phyloP scores from a whole-genome alignment of 1,139 yeast species.

The Spathaspora jeffriesii region DNA sequence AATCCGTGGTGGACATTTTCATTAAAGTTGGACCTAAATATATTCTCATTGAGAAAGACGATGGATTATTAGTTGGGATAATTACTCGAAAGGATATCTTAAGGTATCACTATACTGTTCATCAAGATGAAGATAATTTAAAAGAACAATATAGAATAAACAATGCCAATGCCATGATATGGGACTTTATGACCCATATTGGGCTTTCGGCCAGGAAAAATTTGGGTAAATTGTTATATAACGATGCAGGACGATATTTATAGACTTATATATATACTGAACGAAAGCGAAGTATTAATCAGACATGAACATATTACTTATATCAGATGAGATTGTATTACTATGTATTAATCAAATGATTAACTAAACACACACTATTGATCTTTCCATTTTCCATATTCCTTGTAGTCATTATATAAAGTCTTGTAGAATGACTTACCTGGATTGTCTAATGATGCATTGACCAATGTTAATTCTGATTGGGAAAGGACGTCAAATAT shows the following conservation, averaged over 20 bases:
- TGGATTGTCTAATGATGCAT: conserved; percentile 67
- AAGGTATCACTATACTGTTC: conserved; percentile 47
- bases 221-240: conserved; percentile 30
- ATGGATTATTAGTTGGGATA: conserved; percentile 49
- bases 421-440: conserved; percentile 70
- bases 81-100: conserved; percentile 70
- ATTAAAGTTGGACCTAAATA: conserved; percentile 80
- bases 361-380: conserved; percentile 26
- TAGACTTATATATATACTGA: conserved; percentile 8
- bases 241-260: conserved; percentile 27
- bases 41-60: conserved; percentile 58
- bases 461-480: conserved; percentile 65
- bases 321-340: no score
- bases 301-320: no score
- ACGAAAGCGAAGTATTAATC: no score
- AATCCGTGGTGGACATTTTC: conserved; percentile 68
- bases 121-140: conserved; percentile 16
- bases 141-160: conserved; percentile 13
- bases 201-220: conserved; percentile 20
- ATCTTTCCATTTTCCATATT: conserved; percentile 83
- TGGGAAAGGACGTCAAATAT: conserved; percentile 71
- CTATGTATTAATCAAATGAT: no score
- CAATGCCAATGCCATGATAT: conserved; percentile 32
- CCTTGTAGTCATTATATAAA: conserved; percentile 71
- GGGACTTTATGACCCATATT: conserved; percentile 34